Conservation (phyloP, 1,139 yeast genomes). For the Blastobotrys ciferrii region DNA sequence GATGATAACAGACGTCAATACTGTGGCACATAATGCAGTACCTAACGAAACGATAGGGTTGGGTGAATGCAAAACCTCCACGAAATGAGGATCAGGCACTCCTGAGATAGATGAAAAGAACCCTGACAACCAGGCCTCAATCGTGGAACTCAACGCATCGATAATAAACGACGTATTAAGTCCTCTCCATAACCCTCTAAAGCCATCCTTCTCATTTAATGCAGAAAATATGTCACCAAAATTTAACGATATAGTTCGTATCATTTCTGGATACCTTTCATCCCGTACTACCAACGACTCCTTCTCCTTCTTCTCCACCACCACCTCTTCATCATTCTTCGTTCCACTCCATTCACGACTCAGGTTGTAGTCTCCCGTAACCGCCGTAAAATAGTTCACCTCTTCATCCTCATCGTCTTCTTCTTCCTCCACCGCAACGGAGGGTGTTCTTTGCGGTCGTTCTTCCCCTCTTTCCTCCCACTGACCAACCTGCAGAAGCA, state of each 20-base stretch:
- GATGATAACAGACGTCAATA: constrained; percentile 69
- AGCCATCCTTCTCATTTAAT: constrained; percentile 72
- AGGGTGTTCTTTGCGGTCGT: neutral
- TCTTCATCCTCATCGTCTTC: constrained; percentile 36
- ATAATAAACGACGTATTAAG: constrained; percentile 80
- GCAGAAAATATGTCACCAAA: constrained; percentile 72
- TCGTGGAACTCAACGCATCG: constrained; percentile 69
- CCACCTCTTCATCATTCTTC: neutral
- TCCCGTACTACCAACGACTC: neutral
- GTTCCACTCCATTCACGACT: constrained; percentile 18
- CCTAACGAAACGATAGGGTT: constrained; percentile 68
- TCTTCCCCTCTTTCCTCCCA: constrained; percentile 20
- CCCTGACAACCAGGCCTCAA: constrained; percentile 92
- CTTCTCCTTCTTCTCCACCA: neutral
- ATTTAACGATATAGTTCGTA: constrained; percentile 48
- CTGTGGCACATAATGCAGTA: constrained; percentile 68
- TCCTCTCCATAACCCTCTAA: constrained; percentile 82
- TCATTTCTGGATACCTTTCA: constrained; percentile 5
- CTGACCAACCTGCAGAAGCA: constrained; percentile 77
- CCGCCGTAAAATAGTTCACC: constrained; percentile 49
- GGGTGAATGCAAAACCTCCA: constrained; percentile 78
- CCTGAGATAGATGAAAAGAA: constrained; percentile 76
- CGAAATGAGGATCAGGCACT: constrained; percentile 87
- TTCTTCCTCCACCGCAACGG: constrained; percentile 7
- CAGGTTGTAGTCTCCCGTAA: constrained; percentile 28